Conservation (phyloP, 139 green algal genomes). For the Bryopsis sp. region DNA sequence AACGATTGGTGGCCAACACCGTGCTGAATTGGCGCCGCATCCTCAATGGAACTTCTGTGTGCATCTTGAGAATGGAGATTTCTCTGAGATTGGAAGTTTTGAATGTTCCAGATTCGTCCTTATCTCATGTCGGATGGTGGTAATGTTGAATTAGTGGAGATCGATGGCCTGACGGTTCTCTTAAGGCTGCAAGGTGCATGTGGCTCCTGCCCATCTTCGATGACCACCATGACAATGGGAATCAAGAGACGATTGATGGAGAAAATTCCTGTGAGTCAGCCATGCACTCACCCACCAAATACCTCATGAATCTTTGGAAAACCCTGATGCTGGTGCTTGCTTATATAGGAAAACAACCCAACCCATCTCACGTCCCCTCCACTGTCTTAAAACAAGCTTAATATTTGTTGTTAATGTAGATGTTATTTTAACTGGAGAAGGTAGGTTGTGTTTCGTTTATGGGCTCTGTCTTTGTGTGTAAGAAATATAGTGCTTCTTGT, state of each 20-base stretch:
- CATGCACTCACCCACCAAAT: not conserved
- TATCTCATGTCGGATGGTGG: constrained; percentile 98
- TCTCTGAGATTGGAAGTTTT: not conserved
- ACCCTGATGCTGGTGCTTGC: not conserved
- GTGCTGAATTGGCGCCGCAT: not conserved
- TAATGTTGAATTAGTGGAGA: constrained; percentile 97
- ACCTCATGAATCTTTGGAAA: not conserved
- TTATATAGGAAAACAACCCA: no score
- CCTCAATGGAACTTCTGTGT: no score
- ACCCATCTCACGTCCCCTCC: no score
- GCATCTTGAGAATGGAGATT: no score
- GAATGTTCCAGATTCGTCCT: constrained; percentile 70
- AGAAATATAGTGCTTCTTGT: not conserved
- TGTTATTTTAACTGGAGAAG: no score
- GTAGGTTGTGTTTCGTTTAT: no score
- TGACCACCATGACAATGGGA: constrained; percentile 97
- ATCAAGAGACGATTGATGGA: constrained; percentile 95
- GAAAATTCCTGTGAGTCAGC: constrained; percentile 70
- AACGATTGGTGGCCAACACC: not conserved
- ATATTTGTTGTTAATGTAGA: no score
- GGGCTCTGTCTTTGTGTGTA: not conserved
- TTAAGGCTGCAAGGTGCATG: constrained; percentile 87
- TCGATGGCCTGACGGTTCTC: constrained; percentile 88
- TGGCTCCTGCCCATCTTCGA: constrained; percentile 83
- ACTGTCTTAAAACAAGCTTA: no score